A percentile compares a stretch with the other conserved stretches of the same genome.
Conservation (phyloP, 2,329 filamentous ascomycete genomes). For the Nemania diffusa region DNA sequence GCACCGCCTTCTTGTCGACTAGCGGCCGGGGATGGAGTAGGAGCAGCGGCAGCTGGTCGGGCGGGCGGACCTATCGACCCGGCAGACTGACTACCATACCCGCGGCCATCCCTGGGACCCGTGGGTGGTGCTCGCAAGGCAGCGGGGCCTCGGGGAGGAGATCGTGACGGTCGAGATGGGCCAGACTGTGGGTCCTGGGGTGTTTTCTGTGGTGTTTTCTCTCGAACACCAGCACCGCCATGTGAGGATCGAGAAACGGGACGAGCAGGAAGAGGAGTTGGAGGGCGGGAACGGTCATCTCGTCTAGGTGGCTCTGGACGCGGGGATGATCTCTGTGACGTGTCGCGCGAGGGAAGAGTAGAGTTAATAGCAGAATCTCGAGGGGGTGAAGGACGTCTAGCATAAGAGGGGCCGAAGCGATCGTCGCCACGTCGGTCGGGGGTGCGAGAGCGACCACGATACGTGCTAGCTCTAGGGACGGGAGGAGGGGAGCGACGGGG, state of each 20-base stretch:
- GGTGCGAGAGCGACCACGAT: conserved; percentile 64
- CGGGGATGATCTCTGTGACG: conserved; percentile 65
- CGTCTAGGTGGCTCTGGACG: conserved; percentile 58
- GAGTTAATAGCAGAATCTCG: conserved; percentile 63
- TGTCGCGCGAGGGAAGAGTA: conserved; percentile 60
- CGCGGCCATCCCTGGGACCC: conserved; percentile 55
- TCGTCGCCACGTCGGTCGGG: conserved; percentile 61
- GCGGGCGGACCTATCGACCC: conserved; percentile 47
- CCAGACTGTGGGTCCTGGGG: conserved; percentile 41
- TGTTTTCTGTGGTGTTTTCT: conserved; percentile 44
- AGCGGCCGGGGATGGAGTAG: conserved; percentile 36
- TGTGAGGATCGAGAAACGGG: conserved; percentile 48
- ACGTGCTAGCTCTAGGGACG: conserved; percentile 56
- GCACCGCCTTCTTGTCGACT: conserved; percentile 51
- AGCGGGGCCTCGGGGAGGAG: conserved; percentile 66
- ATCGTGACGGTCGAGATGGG: conserved; percentile 49
- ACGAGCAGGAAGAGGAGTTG: conserved; percentile 52
- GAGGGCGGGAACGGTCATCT: conserved; percentile 59
- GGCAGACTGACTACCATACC: conserved; percentile 46
- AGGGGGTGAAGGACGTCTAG: conserved; percentile 60
- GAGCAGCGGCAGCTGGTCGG: conserved; percentile 46
- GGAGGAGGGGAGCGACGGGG: conserved; percentile 54
- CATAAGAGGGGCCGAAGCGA: conserved; percentile 51
- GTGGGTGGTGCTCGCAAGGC: conserved; percentile 63
- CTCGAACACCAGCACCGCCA: conserved; percentile 39